Evolutionary conservation across 2,329 filamentous ascomycete species (phyloP).

Genomic region (Didymella segeticola): DNA sequence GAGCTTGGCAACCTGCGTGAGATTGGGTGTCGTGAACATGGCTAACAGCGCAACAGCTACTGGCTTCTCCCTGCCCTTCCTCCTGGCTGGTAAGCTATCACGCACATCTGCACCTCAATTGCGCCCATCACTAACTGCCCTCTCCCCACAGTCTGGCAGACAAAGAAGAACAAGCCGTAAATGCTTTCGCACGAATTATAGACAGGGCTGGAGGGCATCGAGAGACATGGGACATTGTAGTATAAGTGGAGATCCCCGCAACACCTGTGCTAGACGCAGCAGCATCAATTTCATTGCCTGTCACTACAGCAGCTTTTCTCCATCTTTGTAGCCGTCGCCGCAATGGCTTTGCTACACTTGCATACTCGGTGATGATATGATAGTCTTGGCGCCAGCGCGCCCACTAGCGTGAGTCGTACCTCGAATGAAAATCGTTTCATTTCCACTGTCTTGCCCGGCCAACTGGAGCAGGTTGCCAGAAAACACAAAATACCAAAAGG

Average conservation of each 20-base stretch:
- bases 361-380: constrained; percentile 17
- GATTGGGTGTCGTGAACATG: constrained; percentile 8
- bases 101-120: neutral
- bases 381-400: constrained; percentile 12
- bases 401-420: constrained; percentile 21
- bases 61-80: constrained; percentile 67
- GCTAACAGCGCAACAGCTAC: constrained; percentile 59
- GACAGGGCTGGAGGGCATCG: constrained; percentile 24
- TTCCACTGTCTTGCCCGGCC: constrained; percentile 15
- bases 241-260: constrained; percentile 37
- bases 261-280: constrained; percentile 43
- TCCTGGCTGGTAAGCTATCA: constrained; percentile 65
- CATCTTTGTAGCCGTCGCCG: constrained; percentile 4
- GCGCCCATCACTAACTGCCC: constrained; percentile 27
- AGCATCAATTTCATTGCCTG: constrained; percentile 47
- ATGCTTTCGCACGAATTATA: constrained; percentile 20
- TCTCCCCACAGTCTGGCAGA: constrained; percentile 66
- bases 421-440: constrained; percentile 23
- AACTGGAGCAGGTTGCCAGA: constrained; percentile 12
- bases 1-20: constrained; percentile 44
- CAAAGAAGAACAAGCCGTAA: constrained; percentile 64
- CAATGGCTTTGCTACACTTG: constrained; percentile 8
- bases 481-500: constrained; percentile 6
- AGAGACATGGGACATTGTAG: constrained; percentile 37
- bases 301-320: constrained; percentile 21